Percentiles rank a stretch among this genome's conserved stretches.
Conservation (phyloP, 1,139 yeast genomes). For the Arxiozyma heterogenica region DNA sequence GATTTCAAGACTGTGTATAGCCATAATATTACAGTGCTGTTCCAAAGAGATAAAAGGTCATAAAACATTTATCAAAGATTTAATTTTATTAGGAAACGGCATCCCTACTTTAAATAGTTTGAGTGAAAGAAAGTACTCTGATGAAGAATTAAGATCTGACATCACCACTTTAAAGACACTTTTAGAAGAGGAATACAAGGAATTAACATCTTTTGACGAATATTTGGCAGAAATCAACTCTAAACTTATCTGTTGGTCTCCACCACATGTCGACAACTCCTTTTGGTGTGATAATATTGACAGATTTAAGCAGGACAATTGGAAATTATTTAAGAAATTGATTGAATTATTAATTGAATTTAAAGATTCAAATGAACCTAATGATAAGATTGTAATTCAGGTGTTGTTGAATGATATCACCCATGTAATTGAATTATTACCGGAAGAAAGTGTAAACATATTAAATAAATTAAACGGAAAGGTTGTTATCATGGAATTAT, state of each 20-base stretch:
- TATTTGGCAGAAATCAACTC: conserved; percentile 78
- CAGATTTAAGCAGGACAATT: conserved; percentile 69
- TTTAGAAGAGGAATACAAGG: conserved; percentile 63
- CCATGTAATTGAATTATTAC: conserved; percentile 54
- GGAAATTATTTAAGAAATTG: conserved; percentile 57
- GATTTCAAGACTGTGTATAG: conserved; percentile 71
- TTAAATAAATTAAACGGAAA: conserved; percentile 50
- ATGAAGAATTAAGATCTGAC: conserved; percentile 79
- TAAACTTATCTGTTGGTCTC: conserved; percentile 77
- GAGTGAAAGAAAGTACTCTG: conserved; percentile 86
- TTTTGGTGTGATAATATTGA: conserved; percentile 82
- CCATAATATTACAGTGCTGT: conserved; percentile 58
- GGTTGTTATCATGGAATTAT: conserved; percentile 72
- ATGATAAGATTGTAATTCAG: conserved; percentile 29
- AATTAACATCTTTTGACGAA: conserved; percentile 87
- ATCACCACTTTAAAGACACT: conserved; percentile 48
- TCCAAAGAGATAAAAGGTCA: conserved; percentile 27
- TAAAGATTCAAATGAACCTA: conserved; percentile 12
- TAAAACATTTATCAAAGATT: conserved; percentile 45
- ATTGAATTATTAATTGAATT: conserved; percentile 36
- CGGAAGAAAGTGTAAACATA: conserved; percentile 43
- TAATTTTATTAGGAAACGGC: conserved; percentile 71
- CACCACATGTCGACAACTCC: conserved; percentile 79
- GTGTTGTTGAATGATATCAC: conserved; percentile 57
- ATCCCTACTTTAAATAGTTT: conserved; percentile 58